phyloP scores from a whole-genome alignment of 106 monocot genomes.

The Allium cepa region DNA sequence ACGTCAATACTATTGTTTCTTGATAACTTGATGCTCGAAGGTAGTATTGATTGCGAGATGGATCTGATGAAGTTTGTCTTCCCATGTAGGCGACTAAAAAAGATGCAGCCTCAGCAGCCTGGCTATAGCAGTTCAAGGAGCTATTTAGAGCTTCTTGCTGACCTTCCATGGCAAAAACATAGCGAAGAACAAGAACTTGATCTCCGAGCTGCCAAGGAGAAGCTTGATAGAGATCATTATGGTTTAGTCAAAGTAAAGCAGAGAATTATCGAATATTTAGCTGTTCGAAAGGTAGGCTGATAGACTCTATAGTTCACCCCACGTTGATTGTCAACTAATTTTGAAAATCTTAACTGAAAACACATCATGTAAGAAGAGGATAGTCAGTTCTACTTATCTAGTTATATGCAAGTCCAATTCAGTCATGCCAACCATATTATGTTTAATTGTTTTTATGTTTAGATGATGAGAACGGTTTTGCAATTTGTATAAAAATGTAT shows the following conservation, averaged over 20 bases:
- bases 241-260: conserved; percentile 95
- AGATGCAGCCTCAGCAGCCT: conserved; percentile 99
- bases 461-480: too few species aligned
- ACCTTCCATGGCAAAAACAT: conserved; percentile 96
- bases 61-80: conserved; percentile 17
- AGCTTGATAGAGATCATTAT: conserved; percentile 87
- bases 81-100: conserved; percentile 45
- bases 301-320: background rate
- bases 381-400: background rate
- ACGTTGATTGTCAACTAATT: too few species aligned
- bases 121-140: conserved; percentile 91
- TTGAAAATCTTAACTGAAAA: background rate
- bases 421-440: too few species aligned
- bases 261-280: conserved; percentile 95
- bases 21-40: background rate
- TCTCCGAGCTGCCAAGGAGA: conserved; percentile 81
- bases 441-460: too few species aligned
- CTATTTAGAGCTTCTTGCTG: conserved; percentile 91
- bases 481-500: too few species aligned
- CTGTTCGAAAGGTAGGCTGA: conserved; percentile 79
- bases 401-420: background rate
- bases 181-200: conserved; percentile 90
- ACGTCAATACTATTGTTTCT: background rate
- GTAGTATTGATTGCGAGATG: background rate
- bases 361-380: background rate